Evolutionary conservation across 148 eudicot genomes (phyloP).

Genomic region (Vaccinium vitisidaea): DNA sequence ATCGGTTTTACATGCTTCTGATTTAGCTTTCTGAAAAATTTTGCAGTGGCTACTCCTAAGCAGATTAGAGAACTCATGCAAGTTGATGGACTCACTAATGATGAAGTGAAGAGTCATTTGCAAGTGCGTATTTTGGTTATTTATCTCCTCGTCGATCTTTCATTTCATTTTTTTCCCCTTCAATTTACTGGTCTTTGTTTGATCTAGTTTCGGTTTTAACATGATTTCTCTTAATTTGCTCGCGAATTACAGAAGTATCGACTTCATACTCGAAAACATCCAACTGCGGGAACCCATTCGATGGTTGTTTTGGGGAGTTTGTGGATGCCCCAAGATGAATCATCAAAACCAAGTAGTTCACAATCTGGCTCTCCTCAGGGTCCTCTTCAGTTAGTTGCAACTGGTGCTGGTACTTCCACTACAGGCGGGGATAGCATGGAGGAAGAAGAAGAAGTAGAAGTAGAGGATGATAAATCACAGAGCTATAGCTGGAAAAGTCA

Average conservation of each 20-base stretch:
- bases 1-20: not conserved
- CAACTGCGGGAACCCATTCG: slow-evolving; percentile 28
- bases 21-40: not conserved
- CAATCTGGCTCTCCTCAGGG: slow-evolving; percentile 76
- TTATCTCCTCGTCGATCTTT: not conserved
- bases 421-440: slow-evolving; percentile 52
- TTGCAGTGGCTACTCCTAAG: slow-evolving; percentile 89
- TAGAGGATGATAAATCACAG: slow-evolving; percentile 42
- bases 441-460: slow-evolving; percentile 10
- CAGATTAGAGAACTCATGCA: slow-evolving; percentile 87
- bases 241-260: slow-evolving; percentile 61
- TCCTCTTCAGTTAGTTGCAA: slow-evolving; percentile 46
- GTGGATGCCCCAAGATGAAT: slow-evolving; percentile 33
- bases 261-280: slow-evolving; percentile 56
- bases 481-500: slow-evolving; percentile 46
- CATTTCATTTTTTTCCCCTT: not conserved
- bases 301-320: slow-evolving; percentile 27
- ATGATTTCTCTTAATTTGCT: not conserved
- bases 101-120: slow-evolving; percentile 91
- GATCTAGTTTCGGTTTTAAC: not conserved
- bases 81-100: slow-evolving; percentile 88
- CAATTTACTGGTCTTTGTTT: not conserved
- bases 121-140: slow-evolving; percentile 45
- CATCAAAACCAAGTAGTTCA: slow-evolving; percentile 47
- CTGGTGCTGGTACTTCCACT: slow-evolving; percentile 38